These are phyloP conservation scores for Camptophora hylomeconis DNA, from an alignment of 2,329 filamentous ascomycete genomes.

Conservation along the genomic window DNA sequence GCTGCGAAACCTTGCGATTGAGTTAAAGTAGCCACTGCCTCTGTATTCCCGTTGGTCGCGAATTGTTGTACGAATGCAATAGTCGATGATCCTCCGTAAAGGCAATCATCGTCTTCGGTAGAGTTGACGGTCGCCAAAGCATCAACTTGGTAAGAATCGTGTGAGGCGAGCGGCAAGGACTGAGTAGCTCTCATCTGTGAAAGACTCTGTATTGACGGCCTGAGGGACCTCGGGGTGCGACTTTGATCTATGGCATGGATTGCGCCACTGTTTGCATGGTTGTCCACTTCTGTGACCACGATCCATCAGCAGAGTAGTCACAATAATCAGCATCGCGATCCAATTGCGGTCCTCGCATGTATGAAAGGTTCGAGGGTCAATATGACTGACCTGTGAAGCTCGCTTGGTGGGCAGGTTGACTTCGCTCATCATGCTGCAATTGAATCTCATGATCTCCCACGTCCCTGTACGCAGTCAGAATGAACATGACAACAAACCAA, in stretches of 20 bases:
- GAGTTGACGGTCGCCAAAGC: conserved; percentile 3
- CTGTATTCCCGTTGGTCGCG: no score
- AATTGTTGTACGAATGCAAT: conserved; percentile 5
- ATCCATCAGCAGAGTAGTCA: no score
- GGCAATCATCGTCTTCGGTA: not conserved
- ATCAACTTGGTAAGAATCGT: conserved; percentile 1
- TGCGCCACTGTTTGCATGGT: no score
- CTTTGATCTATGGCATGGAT: no score
- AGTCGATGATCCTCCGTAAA: conserved; percentile 6
- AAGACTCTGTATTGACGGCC: not conserved
- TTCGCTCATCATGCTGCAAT: not conserved
- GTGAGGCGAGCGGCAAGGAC: not conserved
- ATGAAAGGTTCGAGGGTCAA: no score
- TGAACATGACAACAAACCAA: not conserved
- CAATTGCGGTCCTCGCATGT: no score
- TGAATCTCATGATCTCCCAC: not conserved
- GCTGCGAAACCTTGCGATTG: no score
- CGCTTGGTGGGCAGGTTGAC: not conserved
- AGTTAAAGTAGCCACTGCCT: no score
- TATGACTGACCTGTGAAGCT: not conserved
- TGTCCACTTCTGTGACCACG: no score
- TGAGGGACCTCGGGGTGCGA: not conserved
- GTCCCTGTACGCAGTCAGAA: not conserved
- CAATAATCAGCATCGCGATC: no score
- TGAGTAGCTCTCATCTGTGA: not conserved